A percentile compares a stretch with the other conserved stretches of the same genome.
Conservation (phyloP, 306 rosid species). For the Rosa multiflora region DNA sequence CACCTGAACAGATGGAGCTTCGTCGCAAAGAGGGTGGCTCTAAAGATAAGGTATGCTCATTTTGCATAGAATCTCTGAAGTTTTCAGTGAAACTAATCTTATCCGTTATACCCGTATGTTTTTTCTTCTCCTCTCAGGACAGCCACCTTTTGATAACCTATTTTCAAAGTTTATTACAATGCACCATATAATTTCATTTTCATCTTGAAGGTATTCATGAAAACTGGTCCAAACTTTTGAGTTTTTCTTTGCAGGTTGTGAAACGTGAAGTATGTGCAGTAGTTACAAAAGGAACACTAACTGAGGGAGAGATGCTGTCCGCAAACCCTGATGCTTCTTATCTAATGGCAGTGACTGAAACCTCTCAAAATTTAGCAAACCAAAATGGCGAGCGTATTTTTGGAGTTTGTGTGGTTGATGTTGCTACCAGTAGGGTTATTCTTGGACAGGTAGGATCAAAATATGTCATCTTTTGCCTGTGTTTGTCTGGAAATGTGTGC, state of each 20-base stretch:
- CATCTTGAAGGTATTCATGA: background rate
- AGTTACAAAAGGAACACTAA: slow-evolving; percentile 87
- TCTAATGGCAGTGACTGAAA: slow-evolving; percentile 83
- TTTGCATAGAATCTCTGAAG: background rate
- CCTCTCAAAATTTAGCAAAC: slow-evolving; percentile 34
- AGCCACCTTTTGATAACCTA: background rate
- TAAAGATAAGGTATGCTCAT: slow-evolving; percentile 68
- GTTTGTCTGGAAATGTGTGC: background rate
- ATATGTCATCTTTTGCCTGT: background rate
- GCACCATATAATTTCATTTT: slow-evolving; percentile 12
- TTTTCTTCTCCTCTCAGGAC: background rate
- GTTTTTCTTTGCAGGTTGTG: slow-evolving; percentile 59
- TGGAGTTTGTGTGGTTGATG: slow-evolving; percentile 85
- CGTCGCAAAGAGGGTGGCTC: slow-evolving; percentile 90
- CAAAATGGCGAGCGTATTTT: slow-evolving; percentile 51
- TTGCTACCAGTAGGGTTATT: slow-evolving; percentile 72
- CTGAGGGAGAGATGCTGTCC: slow-evolving; percentile 82
- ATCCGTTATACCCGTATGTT: background rate
- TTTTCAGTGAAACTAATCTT: background rate
- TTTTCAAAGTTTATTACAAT: background rate
- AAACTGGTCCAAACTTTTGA: slow-evolving; percentile 1
- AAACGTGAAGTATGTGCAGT: slow-evolving; percentile 94
- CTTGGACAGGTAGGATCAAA: slow-evolving; percentile 76
- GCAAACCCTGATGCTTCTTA: slow-evolving; percentile 82
- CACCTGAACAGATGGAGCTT: slow-evolving; percentile 88